Conservation (phyloP, 805 yeast species). For the Wickerhamiella sorbophila region DNA sequence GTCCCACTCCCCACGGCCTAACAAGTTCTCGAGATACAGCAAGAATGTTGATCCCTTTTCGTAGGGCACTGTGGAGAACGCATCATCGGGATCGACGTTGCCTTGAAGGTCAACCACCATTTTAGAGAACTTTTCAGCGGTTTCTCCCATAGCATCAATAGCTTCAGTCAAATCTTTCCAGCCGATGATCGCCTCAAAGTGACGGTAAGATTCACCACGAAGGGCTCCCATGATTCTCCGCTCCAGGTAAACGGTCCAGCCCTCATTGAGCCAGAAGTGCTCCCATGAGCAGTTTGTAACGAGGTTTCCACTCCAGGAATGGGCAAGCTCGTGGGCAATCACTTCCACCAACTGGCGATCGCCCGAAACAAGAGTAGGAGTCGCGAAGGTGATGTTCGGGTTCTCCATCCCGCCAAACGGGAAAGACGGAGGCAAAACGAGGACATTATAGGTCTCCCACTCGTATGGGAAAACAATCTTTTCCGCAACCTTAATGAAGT, state of each 20-base stretch:
- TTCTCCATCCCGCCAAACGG: slow-evolving; percentile 96
- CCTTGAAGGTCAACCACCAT: slow-evolving; percentile 54
- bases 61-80: slow-evolving; percentile 77
- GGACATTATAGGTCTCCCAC: slow-evolving; percentile 71
- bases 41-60: slow-evolving; percentile 79
- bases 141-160: slow-evolving; percentile 26
- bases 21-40: slow-evolving; percentile 51
- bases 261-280: slow-evolving; percentile 90
- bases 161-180: slow-evolving; percentile 69
- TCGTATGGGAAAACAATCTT: slow-evolving; percentile 61
- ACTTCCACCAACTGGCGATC: slow-evolving; percentile 80
- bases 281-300: slow-evolving; percentile 88
- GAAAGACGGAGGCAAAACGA: slow-evolving; percentile 60
- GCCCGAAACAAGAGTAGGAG: slow-evolving; percentile 75
- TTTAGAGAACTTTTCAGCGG: slow-evolving; percentile 32
- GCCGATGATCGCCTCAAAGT: slow-evolving; percentile 73
- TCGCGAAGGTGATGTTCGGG: slow-evolving; percentile 80
- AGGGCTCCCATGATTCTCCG: slow-evolving; percentile 63
- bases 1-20: slow-evolving; percentile 53
- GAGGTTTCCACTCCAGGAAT: slow-evolving; percentile 84
- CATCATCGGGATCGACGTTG: slow-evolving; percentile 75
- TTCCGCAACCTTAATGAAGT: slow-evolving; percentile 68
- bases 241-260: slow-evolving; percentile 90
- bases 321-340: slow-evolving; percentile 85
- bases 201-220: slow-evolving; percentile 69